Evolutionary conservation across 2,329 filamentous ascomycete genomes (phyloP).

Genomic region (Monilinia polystroma): DNA sequence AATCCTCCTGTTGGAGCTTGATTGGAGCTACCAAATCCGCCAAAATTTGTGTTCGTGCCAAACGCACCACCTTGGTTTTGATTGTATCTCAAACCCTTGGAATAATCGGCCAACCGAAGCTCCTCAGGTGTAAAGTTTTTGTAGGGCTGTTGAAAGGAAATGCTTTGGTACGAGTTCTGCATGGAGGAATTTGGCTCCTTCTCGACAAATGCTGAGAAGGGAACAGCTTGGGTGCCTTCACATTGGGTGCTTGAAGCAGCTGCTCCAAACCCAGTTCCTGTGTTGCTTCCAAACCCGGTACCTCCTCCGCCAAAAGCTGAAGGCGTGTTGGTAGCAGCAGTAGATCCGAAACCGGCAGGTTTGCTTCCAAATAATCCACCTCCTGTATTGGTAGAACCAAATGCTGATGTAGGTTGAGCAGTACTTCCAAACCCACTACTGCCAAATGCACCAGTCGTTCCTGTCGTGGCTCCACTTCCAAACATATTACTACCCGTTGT

Average conservation of each 20-base stretch:
- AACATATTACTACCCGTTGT: slow-evolving; percentile 53
- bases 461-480: slow-evolving; percentile 43
- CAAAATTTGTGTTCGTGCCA: slow-evolving; percentile 46
- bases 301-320: slow-evolving; percentile 37
- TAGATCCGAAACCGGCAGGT: slow-evolving; percentile 40
- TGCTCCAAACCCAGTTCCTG: slow-evolving; percentile 48
- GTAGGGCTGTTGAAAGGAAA: slow-evolving; percentile 76
- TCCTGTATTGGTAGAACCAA: slow-evolving; percentile 32
- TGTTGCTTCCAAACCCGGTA: slow-evolving; percentile 43
- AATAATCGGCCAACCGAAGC: slow-evolving; percentile 80
- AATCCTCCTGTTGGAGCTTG: slow-evolving; percentile 33
- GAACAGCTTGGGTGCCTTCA: slow-evolving; percentile 67
- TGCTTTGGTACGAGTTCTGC: slow-evolving; percentile 71
- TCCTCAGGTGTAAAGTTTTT: slow-evolving; percentile 90
- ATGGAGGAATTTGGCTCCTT: slow-evolving; percentile 65
- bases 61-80: slow-evolving; percentile 84
- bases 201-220: slow-evolving; percentile 68
- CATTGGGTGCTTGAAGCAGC: slow-evolving; percentile 51
- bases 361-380: slow-evolving; percentile 37
- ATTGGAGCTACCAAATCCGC: slow-evolving; percentile 40
- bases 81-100: slow-evolving; percentile 78
- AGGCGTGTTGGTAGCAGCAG: slow-evolving; percentile 36
- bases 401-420: slow-evolving; percentile 29
- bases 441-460: slow-evolving; percentile 31
- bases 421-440: slow-evolving; percentile 29